These are phyloP conservation scores for Backusella macrospora DNA, from an alignment of 192 early-diverging fungal species.

Conservation along the genomic window DNA sequence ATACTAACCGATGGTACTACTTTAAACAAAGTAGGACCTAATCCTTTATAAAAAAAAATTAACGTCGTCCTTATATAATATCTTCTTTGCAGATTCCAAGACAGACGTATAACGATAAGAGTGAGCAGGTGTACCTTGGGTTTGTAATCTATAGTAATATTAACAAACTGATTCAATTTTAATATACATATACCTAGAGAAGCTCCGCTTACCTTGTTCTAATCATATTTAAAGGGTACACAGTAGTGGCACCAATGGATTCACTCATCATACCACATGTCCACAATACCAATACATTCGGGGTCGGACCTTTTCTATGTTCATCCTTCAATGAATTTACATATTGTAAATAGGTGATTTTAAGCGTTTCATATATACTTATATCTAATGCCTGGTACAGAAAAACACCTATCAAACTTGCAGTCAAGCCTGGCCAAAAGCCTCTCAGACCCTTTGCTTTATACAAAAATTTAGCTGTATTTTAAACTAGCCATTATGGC, in stretches of 20 bases:
- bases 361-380: constrained; percentile 72
- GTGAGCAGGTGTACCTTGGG: constrained; percentile 77
- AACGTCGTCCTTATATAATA: constrained; percentile 62
- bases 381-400: constrained; percentile 79
- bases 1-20: constrained; percentile 78
- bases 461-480: constrained; percentile 63
- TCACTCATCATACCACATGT: constrained; percentile 70
- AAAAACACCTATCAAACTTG: constrained; percentile 68
- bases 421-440: constrained; percentile 57
- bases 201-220: constrained; percentile 61
- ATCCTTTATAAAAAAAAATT: constrained; percentile 76
- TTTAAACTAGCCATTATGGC: too few species aligned
- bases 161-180: not conserved
- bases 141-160: constrained; percentile 63
- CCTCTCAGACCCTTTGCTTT: constrained; percentile 58
- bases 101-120: constrained; percentile 66
- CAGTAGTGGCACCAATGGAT: constrained; percentile 64
- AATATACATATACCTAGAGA: not conserved
- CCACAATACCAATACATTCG: constrained; percentile 56
- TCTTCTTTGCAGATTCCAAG: constrained; percentile 64
- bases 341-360: constrained; percentile 57
- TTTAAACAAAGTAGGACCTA: constrained; percentile 74
- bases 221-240: constrained; percentile 76
- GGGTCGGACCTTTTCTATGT: constrained; percentile 36
- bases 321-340: constrained; percentile 38